Percentiles rank a stretch among this genome's conserved stretches.
phyloP scores from a whole-genome alignment of 805 yeast genomes.

The Candida silvicultrix region DNA sequence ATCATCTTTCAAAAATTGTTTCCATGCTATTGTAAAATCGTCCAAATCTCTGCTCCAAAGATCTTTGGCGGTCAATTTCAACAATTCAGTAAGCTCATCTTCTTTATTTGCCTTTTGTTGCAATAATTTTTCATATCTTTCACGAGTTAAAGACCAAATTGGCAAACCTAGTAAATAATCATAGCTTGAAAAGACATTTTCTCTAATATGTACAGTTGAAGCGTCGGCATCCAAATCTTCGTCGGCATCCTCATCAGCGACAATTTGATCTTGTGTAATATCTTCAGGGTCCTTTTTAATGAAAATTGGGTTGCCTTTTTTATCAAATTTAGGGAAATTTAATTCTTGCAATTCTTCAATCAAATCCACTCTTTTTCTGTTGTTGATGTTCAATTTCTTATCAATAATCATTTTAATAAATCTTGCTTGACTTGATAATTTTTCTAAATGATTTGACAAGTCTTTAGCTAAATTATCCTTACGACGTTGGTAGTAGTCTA shows the following conservation, averaged over 20 bases:
- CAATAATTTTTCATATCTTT: constrained; percentile 76
- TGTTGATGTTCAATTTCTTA: constrained; percentile 59
- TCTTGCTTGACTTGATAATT: constrained; percentile 76
- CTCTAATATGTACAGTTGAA: constrained; percentile 34
- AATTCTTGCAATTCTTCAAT: constrained; percentile 54
- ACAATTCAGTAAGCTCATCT: constrained; percentile 56
- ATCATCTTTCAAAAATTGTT: constrained; percentile 61
- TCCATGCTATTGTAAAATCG: constrained; percentile 60
- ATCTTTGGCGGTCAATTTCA: constrained; percentile 73
- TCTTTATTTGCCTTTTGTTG: constrained; percentile 70
- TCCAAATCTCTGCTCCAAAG: constrained; percentile 85
- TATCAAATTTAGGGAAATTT: constrained; percentile 74
- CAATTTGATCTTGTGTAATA: constrained; percentile 30
- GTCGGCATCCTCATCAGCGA: constrained; percentile 31
- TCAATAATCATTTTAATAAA: constrained; percentile 89
- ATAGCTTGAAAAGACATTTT: constrained; percentile 54
- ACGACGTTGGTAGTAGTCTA: constrained; percentile 86
- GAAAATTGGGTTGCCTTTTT: constrained; percentile 57
- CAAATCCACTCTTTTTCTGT: constrained; percentile 62
- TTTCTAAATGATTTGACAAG: constrained; percentile 69
- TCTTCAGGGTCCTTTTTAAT: constrained; percentile 28
- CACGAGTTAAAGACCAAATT: constrained; percentile 88
- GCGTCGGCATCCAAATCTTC: constrained; percentile 34
- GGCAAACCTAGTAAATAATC: constrained; percentile 91
- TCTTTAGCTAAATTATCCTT: constrained; percentile 72